These are phyloP conservation scores for Boletus reticuloceps DNA, from an alignment of 768 basidiomycete species.

Conservation along the genomic window DNA sequence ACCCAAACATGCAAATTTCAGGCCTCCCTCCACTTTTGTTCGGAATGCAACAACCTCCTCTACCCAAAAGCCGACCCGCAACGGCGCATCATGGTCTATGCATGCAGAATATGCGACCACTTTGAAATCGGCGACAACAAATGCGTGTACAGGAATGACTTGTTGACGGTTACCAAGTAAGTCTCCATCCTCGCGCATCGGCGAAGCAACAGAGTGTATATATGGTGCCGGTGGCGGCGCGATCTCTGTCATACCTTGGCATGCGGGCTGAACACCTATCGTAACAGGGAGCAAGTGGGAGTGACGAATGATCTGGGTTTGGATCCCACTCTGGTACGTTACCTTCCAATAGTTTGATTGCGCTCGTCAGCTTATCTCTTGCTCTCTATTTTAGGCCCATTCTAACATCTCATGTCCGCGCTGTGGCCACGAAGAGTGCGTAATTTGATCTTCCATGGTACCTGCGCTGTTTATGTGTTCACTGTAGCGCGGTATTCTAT, in stretches of 20 bases:
- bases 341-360: neutral
- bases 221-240: conserved; percentile 10
- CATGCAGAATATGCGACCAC: conserved; percentile 86
- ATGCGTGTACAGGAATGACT: conserved; percentile 91
- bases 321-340: conserved; percentile 81
- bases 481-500: conserved; percentile 82
- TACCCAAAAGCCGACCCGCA: conserved; percentile 90
- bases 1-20: conserved; percentile 23
- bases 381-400: conserved; percentile 56
- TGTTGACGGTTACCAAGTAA: conserved; percentile 91
- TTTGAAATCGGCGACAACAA: conserved; percentile 84
- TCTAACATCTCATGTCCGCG: conserved; percentile 79
- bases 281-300: conserved; percentile 83
- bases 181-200: conserved; percentile 16
- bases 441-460: conserved; percentile 9
- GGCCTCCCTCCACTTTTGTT: conserved; percentile 89
- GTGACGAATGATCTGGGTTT: conserved; percentile 84
- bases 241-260: neutral
- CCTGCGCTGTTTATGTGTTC: conserved; percentile 2
- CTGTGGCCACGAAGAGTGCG: conserved; percentile 82
- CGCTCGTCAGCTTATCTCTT: neutral
- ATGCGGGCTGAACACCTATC: conserved; percentile 2
- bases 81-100: conserved; percentile 83
- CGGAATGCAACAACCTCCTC: conserved; percentile 92
- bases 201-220: neutral